phyloP scores from a whole-genome alignment of 768 basidiomycete species.

The Nidula microcarpa region DNA sequence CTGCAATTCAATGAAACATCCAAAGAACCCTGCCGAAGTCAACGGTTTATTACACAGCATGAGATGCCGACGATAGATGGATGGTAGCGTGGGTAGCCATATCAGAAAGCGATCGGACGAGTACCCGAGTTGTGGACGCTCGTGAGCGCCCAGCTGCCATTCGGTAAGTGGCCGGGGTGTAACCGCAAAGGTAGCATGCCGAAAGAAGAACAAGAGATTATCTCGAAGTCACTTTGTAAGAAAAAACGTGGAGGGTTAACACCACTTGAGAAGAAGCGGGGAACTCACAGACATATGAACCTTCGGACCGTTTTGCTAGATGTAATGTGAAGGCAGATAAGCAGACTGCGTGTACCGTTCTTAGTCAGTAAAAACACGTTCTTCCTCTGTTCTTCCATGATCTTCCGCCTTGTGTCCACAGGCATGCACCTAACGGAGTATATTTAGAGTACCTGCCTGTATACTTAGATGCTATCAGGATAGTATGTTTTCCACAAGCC shows the following conservation, averaged over 20 bases:
- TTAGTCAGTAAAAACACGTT: too few relatives aligned
- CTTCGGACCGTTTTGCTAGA: too few relatives aligned
- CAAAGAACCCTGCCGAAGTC: constrained; percentile 6
- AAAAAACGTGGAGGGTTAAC: not conserved
- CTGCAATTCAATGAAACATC: not conserved
- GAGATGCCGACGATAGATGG: not conserved
- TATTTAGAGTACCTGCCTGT: too few relatives aligned
- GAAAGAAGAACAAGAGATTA: not conserved
- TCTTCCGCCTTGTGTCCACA: too few relatives aligned
- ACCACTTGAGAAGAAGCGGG: not conserved
- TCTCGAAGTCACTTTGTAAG: not conserved
- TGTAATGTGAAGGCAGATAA: too few relatives aligned
- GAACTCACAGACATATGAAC: not conserved
- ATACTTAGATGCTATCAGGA: too few relatives aligned
- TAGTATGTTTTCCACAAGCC: too few relatives aligned
- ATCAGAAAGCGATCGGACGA: not conserved
- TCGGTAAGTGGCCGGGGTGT: not conserved
- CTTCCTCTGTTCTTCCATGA: too few relatives aligned
- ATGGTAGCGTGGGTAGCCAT: not conserved
- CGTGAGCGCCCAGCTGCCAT: not conserved
- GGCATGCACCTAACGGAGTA: too few relatives aligned
- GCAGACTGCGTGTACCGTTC: too few relatives aligned
- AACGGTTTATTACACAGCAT: constrained; percentile 5
- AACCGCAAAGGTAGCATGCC: not conserved
- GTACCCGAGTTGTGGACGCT: not conserved